A percentile compares a stretch with the other conserved stretches of the same genome.
phyloP scores from a whole-genome alignment of 306 rosid genomes.

The Vigna trinervia region DNA sequence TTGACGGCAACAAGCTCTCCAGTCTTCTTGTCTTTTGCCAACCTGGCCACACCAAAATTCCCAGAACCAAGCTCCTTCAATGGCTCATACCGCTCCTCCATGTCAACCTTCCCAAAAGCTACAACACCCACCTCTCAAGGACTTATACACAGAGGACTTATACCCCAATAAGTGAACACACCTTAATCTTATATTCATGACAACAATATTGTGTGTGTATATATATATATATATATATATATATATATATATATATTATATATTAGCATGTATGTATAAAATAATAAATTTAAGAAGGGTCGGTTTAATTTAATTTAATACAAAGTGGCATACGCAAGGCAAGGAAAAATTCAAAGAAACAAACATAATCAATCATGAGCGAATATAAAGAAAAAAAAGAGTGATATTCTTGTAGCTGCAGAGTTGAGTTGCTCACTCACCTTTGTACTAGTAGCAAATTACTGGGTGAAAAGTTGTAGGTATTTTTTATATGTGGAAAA shows the following conservation, averaged over 20 bases:
- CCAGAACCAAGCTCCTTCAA: conserved; percentile 96
- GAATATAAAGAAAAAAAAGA: conserved; percentile 18
- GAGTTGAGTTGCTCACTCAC: background rate
- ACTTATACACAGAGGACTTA: background rate
- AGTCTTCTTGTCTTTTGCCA: conserved; percentile 89
- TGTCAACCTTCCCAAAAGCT: conserved; percentile 47
- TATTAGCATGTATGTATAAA: background rate
- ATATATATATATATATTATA: background rate
- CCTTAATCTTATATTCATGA: background rate
- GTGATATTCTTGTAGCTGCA: background rate
- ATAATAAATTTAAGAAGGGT: conserved; percentile 22
- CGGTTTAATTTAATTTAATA: conserved; percentile 17
- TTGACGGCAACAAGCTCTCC: conserved; percentile 91
- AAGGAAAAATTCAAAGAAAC: conserved; percentile 41
- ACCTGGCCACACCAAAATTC: conserved; percentile 93
- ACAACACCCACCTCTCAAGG: conserved; percentile 8
- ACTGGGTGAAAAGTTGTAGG: background rate
- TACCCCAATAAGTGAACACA: conserved; percentile 23
- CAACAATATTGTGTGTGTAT: background rate
- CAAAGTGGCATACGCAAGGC: conserved; percentile 29
- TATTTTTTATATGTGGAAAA: background rate
- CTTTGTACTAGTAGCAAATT: background rate
- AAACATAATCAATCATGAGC: conserved; percentile 28
- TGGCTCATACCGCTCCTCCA: conserved; percentile 93
- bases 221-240: too few relatives aligned